A percentile compares a stretch with the other conserved stretches of the same genome.
Evolutionary conservation across 2,329 filamentous ascomycete genomes (phyloP).

Genomic region (Teratosphaeriaceae sp.): DNA sequence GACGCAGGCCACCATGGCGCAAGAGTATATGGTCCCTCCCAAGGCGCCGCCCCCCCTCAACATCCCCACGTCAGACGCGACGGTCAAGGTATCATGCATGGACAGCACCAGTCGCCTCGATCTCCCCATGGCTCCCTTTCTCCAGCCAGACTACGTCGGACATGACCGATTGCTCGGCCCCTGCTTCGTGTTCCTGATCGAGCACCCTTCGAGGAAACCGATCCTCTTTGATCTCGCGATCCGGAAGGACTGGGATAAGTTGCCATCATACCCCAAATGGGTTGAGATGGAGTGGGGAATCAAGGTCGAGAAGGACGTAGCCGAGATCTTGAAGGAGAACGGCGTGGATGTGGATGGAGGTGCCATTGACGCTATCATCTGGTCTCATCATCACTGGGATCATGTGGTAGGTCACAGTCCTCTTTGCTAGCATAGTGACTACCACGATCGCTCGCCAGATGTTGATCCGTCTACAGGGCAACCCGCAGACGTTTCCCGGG

Average conservation of each 20-base stretch:
- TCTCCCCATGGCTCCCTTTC: constrained; percentile 25
- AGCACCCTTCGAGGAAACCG: constrained; percentile 37
- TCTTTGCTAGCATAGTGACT: background rate
- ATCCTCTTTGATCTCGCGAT: constrained; percentile 44
- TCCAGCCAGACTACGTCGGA: constrained; percentile 35
- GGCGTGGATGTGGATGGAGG: constrained; percentile 33
- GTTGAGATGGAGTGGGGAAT: constrained; percentile 29
- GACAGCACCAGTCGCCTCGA: constrained; percentile 31
- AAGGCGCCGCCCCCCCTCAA: constrained; percentile 27
- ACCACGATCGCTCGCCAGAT: background rate
- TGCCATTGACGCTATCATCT: constrained; percentile 27
- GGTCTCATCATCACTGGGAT: constrained; percentile 32
- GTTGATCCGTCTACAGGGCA: constrained; percentile 24
- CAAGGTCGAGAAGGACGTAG: constrained; percentile 37
- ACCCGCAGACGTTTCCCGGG: constrained; percentile 37
- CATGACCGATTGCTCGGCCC: constrained; percentile 33
- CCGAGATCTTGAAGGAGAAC: constrained; percentile 35
- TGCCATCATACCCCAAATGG: constrained; percentile 29
- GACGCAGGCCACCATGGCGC: constrained; percentile 11
- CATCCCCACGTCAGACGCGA: constrained; percentile 25
- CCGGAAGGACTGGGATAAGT: constrained; percentile 40
- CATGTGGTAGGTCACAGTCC: constrained; percentile 15
- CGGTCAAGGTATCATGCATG: constrained; percentile 31
- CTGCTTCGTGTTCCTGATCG: constrained; percentile 43
- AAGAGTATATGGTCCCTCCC: constrained; percentile 15